phyloP scores from a whole-genome alignment of 106 monocot species.

The Apostasia shenzhenica region DNA sequence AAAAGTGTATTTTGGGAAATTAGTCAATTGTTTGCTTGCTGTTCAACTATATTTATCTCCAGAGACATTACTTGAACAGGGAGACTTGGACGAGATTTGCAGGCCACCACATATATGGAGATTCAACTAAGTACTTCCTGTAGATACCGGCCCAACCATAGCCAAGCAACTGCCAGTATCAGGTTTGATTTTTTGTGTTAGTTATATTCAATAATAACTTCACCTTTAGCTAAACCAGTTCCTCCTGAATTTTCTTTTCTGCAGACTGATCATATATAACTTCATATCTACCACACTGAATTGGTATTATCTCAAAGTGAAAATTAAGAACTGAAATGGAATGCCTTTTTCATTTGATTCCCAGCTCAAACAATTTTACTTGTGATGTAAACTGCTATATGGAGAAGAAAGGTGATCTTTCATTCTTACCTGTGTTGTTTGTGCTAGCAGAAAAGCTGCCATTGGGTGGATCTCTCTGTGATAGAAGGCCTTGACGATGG shows the following conservation, averaged over 20 bases:
- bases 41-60: not conserved
- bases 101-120: slow-evolving; percentile 62
- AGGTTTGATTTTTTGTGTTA: not conserved
- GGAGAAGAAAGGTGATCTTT: too few species aligned
- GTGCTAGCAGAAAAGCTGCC: slow-evolving; percentile 26
- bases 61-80: slow-evolving; percentile 25
- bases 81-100: slow-evolving; percentile 44
- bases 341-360: too few species aligned
- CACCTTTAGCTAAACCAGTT: too few species aligned
- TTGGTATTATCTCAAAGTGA: too few species aligned
- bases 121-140: slow-evolving; percentile 35
- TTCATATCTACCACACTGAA: too few species aligned
- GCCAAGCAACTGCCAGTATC: slow-evolving; percentile 28
- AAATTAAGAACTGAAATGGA: too few species aligned
- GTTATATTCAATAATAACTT: too few species aligned
- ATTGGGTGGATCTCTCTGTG: slow-evolving; percentile 18
- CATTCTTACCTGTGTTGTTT: slow-evolving; percentile 32
- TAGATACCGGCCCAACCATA: slow-evolving; percentile 49
- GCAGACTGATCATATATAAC: too few species aligned
- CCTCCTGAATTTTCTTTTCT: too few species aligned
- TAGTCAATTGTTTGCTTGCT: too few species aligned
- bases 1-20: not conserved
- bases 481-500: slow-evolving; percentile 44
- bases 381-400: too few species aligned
- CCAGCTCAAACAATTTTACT: too few species aligned